Evolutionary conservation across 2,329 filamentous ascomycete species (phyloP).

Genomic region (Aspergillus fischeri): DNA sequence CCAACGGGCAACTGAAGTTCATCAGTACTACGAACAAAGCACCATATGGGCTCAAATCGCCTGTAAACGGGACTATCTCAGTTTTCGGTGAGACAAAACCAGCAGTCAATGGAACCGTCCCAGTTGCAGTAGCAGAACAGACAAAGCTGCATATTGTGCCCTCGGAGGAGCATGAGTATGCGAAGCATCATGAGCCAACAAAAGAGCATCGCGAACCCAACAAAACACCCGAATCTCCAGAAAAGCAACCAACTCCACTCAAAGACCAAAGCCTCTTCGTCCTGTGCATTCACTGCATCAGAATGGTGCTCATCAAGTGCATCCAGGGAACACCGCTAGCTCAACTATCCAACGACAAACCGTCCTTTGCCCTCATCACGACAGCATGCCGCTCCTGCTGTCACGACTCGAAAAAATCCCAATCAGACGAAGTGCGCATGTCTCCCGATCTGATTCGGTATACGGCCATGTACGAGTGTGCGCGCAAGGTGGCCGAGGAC

Average conservation of each 20-base stretch:
- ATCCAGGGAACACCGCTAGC: not conserved
- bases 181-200: too few species aligned
- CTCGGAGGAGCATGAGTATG: too few species aligned
- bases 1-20: not conserved
- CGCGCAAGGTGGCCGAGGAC: not conserved
- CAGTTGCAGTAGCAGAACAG: not conserved
- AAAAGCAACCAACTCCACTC: not conserved
- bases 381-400: not conserved
- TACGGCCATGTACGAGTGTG: not conserved
- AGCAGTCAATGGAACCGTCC: not conserved
- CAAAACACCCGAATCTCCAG: not conserved
- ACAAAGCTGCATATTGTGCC: not conserved
- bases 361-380: not conserved
- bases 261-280: not conserved
- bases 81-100: not conserved
- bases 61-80: not conserved
- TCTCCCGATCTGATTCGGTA: not conserved
- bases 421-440: not conserved
- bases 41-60: not conserved
- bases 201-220: not conserved
- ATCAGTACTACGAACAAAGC: not conserved
- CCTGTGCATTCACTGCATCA: not conserved
- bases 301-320: not conserved
- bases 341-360: not conserved
- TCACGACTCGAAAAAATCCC: not conserved